Evolutionary conservation across 2,329 filamentous ascomycete species (phyloP).

Genomic region (Cordyceps pruinosa): DNA sequence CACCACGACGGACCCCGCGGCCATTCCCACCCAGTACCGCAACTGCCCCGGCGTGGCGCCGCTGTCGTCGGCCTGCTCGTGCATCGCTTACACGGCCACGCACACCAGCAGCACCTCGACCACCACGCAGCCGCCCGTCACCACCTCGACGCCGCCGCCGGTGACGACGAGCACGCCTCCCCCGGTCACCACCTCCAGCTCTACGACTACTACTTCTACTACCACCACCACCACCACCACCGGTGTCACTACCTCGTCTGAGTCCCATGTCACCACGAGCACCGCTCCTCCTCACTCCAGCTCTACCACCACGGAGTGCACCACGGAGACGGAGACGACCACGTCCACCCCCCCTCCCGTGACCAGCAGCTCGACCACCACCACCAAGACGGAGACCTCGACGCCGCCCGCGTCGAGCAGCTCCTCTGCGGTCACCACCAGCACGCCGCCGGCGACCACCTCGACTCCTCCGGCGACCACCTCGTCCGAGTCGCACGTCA

Average conservation of each 20-base stretch:
- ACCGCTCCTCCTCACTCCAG: neutral
- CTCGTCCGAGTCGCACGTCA: neutral
- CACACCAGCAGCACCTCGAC: constrained; percentile 18
- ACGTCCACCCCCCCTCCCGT: neutral
- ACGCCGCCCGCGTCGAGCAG: neutral
- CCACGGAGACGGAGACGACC: neutral
- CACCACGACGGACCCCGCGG: constrained; percentile 21
- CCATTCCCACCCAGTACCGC: constrained; percentile 26
- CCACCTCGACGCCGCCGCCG: constrained; percentile 7
- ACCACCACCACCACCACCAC: constrained; percentile 7
- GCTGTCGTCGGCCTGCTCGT: constrained; percentile 31
- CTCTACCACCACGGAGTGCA: neutral
- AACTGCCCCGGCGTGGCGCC: constrained; percentile 23
- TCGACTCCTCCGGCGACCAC: constrained; percentile 10
- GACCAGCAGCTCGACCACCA: neutral
- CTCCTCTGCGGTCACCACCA: constrained; percentile 9
- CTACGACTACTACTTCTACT: neutral
- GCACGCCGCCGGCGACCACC: neutral
- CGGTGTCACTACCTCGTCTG: constrained; percentile 3
- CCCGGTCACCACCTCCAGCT: constrained; percentile 9
- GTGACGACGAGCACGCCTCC: neutral
- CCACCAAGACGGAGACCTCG: neutral
- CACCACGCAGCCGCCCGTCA: neutral
- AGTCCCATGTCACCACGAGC: neutral
- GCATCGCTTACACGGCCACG: constrained; percentile 30